Evolutionary conservation across 1,139 yeast genomes (phyloP).

Genomic region (Nakaseomyces kungkrabaensis): DNA sequence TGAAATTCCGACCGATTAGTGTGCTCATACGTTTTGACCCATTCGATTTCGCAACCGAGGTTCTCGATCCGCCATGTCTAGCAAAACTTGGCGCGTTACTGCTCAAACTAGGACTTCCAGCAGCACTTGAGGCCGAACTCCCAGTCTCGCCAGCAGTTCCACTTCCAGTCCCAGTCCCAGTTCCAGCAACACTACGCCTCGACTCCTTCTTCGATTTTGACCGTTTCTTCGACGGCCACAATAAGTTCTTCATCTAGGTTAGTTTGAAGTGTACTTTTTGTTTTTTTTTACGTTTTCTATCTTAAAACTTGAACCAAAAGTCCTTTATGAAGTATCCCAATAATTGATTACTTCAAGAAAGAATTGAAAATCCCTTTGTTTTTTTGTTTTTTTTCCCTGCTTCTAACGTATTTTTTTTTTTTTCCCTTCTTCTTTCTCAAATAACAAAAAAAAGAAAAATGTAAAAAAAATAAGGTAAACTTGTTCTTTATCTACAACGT

Average conservation of each 20-base stretch:
- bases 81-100: not conserved
- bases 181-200: not conserved
- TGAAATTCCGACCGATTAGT: not conserved
- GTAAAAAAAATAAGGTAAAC: too few relatives aligned
- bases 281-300: too few relatives aligned
- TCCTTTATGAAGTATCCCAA: too few relatives aligned
- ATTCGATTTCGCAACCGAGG: not conserved
- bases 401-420: too few relatives aligned
- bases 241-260: not conserved
- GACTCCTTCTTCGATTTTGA: not conserved
- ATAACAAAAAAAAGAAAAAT: not conserved
- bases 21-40: not conserved
- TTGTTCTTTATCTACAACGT: too few relatives aligned
- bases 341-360: too few relatives aligned
- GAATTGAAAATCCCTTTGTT: too few relatives aligned
- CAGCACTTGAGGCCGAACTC: not conserved
- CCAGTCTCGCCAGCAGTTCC: not conserved
- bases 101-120: not conserved
- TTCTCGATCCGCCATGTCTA: not conserved
- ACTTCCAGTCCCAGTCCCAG: not conserved
- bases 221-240: not conserved
- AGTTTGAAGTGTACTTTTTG: too few relatives aligned
- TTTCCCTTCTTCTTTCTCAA: not conserved
- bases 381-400: too few relatives aligned
- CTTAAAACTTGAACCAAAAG: too few relatives aligned